phyloP scores from a whole-genome alignment of 805 yeast species.

The Candida chilensis region DNA sequence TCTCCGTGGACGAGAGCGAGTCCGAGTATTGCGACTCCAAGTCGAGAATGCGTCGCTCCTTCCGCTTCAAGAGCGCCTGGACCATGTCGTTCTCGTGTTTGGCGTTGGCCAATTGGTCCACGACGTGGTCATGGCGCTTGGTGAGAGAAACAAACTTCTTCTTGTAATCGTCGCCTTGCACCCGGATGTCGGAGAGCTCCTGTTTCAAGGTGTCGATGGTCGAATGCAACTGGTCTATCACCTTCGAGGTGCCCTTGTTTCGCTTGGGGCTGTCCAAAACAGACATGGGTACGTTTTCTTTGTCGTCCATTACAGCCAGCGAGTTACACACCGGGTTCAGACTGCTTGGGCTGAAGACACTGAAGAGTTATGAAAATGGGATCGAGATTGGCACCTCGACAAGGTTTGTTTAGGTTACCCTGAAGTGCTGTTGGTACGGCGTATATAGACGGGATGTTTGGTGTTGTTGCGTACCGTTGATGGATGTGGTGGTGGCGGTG shows the following conservation, averaged over 20 bases:
- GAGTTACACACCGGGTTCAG: no score
- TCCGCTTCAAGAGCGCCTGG: constrained; percentile 57
- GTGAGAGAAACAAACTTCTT: constrained; percentile 40
- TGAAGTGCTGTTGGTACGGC: no score
- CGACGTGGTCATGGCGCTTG: constrained; percentile 41
- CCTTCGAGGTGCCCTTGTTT: constrained; percentile 1
- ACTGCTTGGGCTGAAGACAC: no score
- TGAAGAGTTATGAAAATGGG: no score
- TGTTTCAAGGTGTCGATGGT: constrained; percentile 32
- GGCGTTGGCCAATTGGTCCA: constrained; percentile 59
- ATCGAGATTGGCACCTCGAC: no score
- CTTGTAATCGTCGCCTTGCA: constrained; percentile 35
- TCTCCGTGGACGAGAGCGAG: constrained; percentile 35
- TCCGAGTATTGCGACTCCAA: constrained; percentile 51
- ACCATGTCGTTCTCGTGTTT: constrained; percentile 75
- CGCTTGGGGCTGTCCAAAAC: constrained; percentile 1
- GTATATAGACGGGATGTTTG: no score
- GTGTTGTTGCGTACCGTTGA: no score
- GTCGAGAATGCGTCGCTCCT: constrained; percentile 60
- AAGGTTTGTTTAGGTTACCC: no score
- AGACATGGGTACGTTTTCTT: constrained; percentile 1
- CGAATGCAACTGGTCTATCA: constrained; percentile 10
- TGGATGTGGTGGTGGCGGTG: no score
- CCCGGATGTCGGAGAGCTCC: constrained; percentile 30
- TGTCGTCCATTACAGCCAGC: no score